Percentiles rank a stretch among this genome's conserved stretches.
These are phyloP conservation scores for Sporisorium sorghi DNA, from an alignment of 1,284 basidiomycete species.

Conservation along the genomic window DNA sequence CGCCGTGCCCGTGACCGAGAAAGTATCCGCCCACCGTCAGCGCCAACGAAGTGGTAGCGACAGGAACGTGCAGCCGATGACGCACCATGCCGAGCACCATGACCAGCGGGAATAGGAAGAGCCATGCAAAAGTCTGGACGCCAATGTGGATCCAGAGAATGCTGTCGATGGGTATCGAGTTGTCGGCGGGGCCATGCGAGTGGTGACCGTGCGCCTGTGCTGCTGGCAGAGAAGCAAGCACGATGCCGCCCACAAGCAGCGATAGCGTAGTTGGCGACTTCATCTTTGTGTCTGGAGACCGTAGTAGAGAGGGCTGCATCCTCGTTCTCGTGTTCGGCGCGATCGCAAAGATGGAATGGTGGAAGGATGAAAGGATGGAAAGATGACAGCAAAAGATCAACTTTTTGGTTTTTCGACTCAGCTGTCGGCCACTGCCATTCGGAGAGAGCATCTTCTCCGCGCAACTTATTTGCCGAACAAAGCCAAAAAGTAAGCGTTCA, in stretches of 20 bases:
- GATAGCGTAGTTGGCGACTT: conserved; percentile 1
- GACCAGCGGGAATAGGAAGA: conserved; percentile 62
- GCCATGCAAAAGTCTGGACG: conserved; percentile 59
- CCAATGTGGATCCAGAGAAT: conserved; percentile 67
- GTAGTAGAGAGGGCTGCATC: neutral
- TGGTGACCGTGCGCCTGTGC: conserved; percentile 59
- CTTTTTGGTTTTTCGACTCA: conserved; percentile 8
- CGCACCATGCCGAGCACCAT: conserved; percentile 68
- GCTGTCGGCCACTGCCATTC: neutral
- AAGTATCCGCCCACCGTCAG: conserved; percentile 63
- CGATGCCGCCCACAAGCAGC: conserved; percentile 14
- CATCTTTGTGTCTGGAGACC: neutral
- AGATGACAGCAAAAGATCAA: neutral
- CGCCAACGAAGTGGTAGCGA: conserved; percentile 52
- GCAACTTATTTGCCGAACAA: conserved; percentile 8
- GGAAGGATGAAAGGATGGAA: neutral
- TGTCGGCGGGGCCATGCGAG: conserved; percentile 45
- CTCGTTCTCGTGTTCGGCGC: neutral
- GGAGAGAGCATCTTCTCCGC: neutral
- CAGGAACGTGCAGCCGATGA: conserved; percentile 65
- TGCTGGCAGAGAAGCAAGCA: conserved; percentile 12
- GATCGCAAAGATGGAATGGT: too few species aligned
- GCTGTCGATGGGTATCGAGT: conserved; percentile 60
- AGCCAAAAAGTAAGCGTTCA: conserved; percentile 10
- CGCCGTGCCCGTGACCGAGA: conserved; percentile 61